Evolutionary conservation across 2,329 filamentous ascomycete species (phyloP), one percentile per base, ranked within the genome.

Genomic region (Mycosphaerella sp.): DNA sequence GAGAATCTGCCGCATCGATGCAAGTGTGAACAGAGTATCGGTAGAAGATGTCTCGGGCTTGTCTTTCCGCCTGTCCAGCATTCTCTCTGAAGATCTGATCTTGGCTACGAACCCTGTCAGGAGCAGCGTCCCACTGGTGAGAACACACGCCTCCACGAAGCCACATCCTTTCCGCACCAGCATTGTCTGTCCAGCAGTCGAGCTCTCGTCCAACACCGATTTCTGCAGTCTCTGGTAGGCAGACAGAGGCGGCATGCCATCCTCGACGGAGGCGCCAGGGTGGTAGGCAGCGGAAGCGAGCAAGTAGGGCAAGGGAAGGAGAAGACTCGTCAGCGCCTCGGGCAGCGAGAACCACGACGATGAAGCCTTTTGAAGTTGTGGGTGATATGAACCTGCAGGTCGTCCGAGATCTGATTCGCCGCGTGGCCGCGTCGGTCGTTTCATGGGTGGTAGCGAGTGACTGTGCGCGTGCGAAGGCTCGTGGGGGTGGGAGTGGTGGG

Each of bases 221-320:
- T 67, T 59, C 53, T 66, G 63, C 40, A 68, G 46, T 21, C 55
- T 57, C 31, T 63, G 61, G 46, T 67, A 67, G 11, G 66, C 63
- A 1, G 67, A 67, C 2, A 69, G 60, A 9, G 66, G 64, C 34
- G 61, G 62, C n/a, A 65, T 57, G 1, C 58, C 63, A 42, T 61
- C 51, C 17, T 62, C 58, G 31, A 60, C 56, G 31, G 64, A 56
- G 23, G 53, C 56, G 8, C 56, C 54, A n/a, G 60, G 59, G 6
- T 72, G 72, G 57, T 74, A 76, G 51, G 74, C 74, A 12, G 75
- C 64, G 6, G 75, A 74, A 6, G 74, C 74, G 48, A 78, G 67
- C 50, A 78, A 59, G 54, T 72, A 78, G 5, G 76, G 76, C 26
- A 78, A 67, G 6, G 76, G 75, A 26, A 79, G 67, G 31, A 81